Evolutionary conservation across 176 grass and related monocot genomes (phyloP), one percentile per base, ranked within the genome.

Genomic region (Oryza nivara): DNA sequence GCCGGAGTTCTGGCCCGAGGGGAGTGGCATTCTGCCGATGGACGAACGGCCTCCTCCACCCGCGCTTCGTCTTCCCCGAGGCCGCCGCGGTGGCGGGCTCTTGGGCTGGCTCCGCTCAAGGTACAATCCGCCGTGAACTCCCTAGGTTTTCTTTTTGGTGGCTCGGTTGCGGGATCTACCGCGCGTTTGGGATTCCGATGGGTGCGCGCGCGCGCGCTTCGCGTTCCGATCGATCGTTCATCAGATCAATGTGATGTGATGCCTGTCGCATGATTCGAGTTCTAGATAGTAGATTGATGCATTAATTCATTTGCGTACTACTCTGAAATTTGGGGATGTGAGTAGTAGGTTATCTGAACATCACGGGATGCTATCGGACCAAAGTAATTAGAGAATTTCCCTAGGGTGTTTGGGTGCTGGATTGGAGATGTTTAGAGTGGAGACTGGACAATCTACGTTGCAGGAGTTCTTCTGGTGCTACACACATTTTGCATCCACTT

Each of bases 11-110:
- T 63, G 20, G 58, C 20, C 9, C 10, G 11, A 72, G 41, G 19
- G n/a, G 1, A 11, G 70, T 20, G 23, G 70, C 25, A 28, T 16
- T 77, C 2, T 11, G 44, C 72, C 72, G 72, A 87, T 80, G 84
- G 79, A 74, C 40, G 68, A 83, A 67, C 16, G 34, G 45, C 67
- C 72, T n/a, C 51, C 68, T 86, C 67, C 73, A 41, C 7, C 40
- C 1, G 7, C 7, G 40, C 40, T 8, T 68, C 49, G 2, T 11
- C 49, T 19, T 72, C 41, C n/a, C 9, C 63, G 56, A 65, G 12
- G 10, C 51, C 46, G 5, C 38, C 20, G 40, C 65, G 52, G 52
- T 58, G 52, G 52, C 52, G 52, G 17, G 52, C 17, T 8, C 54
- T n/a, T 19, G 56, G 19, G 1, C 19, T 22, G 19, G 19, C 56